Evolutionary conservation across 1,284 basidiomycete genomes (phyloP).

Genomic region (Rhodofomes roseus): DNA sequence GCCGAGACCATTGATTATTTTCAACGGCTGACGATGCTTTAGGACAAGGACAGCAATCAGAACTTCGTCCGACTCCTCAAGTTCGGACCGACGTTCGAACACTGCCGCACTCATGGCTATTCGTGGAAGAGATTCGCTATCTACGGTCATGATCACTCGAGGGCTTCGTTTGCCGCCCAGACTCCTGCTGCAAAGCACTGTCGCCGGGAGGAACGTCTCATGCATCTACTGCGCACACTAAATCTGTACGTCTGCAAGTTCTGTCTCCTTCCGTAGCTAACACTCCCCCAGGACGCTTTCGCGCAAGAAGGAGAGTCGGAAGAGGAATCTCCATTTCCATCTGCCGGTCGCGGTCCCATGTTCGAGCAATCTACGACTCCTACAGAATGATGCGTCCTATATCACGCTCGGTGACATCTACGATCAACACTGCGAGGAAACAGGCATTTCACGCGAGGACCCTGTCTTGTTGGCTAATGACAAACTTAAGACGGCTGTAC

Average conservation of each 20-base stretch:
- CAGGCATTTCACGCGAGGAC: slow-evolving; percentile 84
- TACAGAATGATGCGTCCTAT: slow-evolving; percentile 92
- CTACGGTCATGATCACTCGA: slow-evolving; percentile 89
- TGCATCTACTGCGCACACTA: slow-evolving; percentile 90
- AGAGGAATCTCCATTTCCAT: slow-evolving; percentile 90
- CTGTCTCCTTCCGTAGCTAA: neutral
- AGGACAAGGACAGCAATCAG: slow-evolving; percentile 94
- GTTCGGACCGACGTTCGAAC: slow-evolving; percentile 90
- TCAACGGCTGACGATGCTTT: slow-evolving; percentile 3
- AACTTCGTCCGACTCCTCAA: slow-evolving; percentile 91
- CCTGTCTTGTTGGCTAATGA: slow-evolving; percentile 83
- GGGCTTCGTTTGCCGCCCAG: slow-evolving; percentile 90
- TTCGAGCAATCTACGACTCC: slow-evolving; percentile 79
- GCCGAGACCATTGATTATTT: slow-evolving; percentile 22
- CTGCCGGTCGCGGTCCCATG: slow-evolving; percentile 87
- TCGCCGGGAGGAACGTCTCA: slow-evolving; percentile 90
- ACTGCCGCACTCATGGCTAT: slow-evolving; percentile 80
- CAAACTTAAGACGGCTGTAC: slow-evolving; percentile 71
- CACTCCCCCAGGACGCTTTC: slow-evolving; percentile 59
- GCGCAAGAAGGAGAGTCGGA: slow-evolving; percentile 91
- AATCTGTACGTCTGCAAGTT: slow-evolving; percentile 64
- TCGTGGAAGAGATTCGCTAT: slow-evolving; percentile 92
- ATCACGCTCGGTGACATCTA: slow-evolving; percentile 92
- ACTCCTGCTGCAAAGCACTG: slow-evolving; percentile 85
- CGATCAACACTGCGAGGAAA: slow-evolving; percentile 82